Conservation (phyloP, 139 green algal genomes). For the Tetratostichococcus sp. region DNA sequence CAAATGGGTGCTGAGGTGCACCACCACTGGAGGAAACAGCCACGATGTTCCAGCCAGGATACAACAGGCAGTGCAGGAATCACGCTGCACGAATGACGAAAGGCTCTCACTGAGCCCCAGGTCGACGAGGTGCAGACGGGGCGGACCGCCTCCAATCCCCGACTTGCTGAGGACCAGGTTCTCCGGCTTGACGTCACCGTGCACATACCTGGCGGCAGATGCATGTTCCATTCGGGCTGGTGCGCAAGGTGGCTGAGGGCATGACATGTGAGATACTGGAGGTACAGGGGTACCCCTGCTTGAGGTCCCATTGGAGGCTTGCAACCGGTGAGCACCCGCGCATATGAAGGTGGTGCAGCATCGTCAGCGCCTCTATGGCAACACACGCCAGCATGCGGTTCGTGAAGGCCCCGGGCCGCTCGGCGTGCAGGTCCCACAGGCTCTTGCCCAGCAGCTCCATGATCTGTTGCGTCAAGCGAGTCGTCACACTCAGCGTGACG, state of each 20-base stretch:
- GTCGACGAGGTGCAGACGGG: conserved; percentile 91
- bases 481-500: too few relatives aligned
- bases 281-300: too few relatives aligned
- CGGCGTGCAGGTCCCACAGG: conserved; percentile 95
- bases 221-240: too few relatives aligned
- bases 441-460: conserved; percentile 94
- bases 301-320: too few relatives aligned
- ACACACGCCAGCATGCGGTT: conserved; percentile 96
- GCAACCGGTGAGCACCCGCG: conserved; percentile 67
- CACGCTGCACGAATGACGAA: neutral
- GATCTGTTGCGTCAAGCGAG: conserved; percentile 47
- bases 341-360: conserved; percentile 89
- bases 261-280: too few relatives aligned
- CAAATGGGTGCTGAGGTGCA: neutral
- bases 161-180: conserved; percentile 92
- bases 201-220: conserved; percentile 73
- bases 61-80: neutral
- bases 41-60: neutral
- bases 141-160: conserved; percentile 25
- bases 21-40: too few relatives aligned
- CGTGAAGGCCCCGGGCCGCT: conserved; percentile 73
- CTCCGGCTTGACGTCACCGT: conserved; percentile 97
- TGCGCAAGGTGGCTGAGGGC: too few relatives aligned
- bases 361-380: conserved; percentile 90
- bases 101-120: conserved; percentile 68